Conservation (phyloP, 768 basidiomycete genomes). For the Mycena floridula region DNA sequence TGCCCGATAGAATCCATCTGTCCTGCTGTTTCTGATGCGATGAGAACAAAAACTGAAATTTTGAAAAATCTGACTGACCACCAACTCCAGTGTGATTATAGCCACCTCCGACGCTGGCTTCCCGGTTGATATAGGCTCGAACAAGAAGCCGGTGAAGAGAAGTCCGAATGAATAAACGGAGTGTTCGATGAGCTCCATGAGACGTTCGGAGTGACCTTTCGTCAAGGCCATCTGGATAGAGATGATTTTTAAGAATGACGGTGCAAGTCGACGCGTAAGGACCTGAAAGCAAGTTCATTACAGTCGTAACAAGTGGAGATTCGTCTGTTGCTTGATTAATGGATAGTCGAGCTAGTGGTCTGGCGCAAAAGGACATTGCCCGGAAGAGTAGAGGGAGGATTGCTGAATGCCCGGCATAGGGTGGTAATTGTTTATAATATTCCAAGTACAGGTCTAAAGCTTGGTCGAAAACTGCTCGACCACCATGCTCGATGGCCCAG, state of each 20-base stretch:
- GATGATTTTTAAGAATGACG: conserved; percentile 50
- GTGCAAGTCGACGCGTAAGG: conserved; percentile 63
- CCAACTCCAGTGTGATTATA: background rate
- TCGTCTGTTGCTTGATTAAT: conserved; percentile 45
- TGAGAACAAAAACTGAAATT: too few species aligned
- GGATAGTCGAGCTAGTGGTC: conserved; percentile 64
- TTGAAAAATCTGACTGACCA: too few species aligned
- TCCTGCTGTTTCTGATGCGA: too few species aligned
- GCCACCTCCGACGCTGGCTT: conserved; percentile 25
- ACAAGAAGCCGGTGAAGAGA: conserved; percentile 58
- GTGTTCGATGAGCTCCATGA: conserved; percentile 54
- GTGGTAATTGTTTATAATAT: conserved; percentile 4
- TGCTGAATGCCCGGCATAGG: conserved; percentile 7
- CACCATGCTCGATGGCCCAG: conserved; percentile 42
- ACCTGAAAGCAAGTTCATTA: conserved; percentile 55
- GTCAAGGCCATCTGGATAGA: conserved; percentile 39
- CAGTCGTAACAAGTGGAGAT: conserved; percentile 48
- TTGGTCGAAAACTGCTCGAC: too few species aligned
- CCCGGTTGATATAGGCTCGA: conserved; percentile 55
- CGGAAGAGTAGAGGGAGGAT: conserved; percentile 76
- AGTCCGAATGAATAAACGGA: conserved; percentile 59
- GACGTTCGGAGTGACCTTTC: conserved; percentile 35
- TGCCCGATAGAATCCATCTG: conserved; percentile 60
- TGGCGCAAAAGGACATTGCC: conserved; percentile 55
- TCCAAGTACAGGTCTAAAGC: too few species aligned